Conservation (phyloP, 257 asterid genomes). For the Gentiana straminea region DNA sequence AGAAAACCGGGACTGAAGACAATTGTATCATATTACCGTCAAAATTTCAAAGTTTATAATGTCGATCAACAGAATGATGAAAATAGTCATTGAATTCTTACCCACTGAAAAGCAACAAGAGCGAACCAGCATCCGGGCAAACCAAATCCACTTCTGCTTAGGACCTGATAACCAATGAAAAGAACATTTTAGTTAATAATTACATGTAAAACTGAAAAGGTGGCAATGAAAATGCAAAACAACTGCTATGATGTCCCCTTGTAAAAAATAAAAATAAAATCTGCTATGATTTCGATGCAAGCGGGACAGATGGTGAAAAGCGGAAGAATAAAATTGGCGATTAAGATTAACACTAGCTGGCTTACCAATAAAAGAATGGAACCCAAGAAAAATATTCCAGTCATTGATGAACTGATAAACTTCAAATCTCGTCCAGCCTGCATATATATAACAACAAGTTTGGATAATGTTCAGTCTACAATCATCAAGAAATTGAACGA, state of each 20-base stretch:
- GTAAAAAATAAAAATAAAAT: no score
- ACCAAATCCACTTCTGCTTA: conserved; percentile 68
- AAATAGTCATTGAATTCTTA: conserved; percentile 7
- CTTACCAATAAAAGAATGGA: conserved; percentile 65
- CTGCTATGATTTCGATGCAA: no score
- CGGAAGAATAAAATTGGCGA: no score
- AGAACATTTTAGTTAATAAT: no score
- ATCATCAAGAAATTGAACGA: background rate
- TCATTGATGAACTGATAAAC: conserved; percentile 78
- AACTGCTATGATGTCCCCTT: no score
- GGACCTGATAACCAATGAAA: conserved; percentile 27
- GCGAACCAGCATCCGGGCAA: conserved; percentile 78
- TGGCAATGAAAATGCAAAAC: no score
- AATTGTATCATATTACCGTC: background rate
- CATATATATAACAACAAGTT: conserved; percentile 13
- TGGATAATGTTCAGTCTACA: no score
- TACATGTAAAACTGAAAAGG: no score
- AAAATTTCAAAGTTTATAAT: background rate
- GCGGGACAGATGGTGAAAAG: no score
- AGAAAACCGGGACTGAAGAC: conserved; percentile 59
- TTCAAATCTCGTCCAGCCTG: conserved; percentile 96
- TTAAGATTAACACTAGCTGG: background rate
- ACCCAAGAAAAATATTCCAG: conserved; percentile 47
- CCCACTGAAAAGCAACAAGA: conserved; percentile 93
- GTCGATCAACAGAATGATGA: background rate